These are phyloP conservation scores for Plasmodium vivax DNA, from an alignment of 169 alveolate genomes.

Conservation along the genomic window DNA sequence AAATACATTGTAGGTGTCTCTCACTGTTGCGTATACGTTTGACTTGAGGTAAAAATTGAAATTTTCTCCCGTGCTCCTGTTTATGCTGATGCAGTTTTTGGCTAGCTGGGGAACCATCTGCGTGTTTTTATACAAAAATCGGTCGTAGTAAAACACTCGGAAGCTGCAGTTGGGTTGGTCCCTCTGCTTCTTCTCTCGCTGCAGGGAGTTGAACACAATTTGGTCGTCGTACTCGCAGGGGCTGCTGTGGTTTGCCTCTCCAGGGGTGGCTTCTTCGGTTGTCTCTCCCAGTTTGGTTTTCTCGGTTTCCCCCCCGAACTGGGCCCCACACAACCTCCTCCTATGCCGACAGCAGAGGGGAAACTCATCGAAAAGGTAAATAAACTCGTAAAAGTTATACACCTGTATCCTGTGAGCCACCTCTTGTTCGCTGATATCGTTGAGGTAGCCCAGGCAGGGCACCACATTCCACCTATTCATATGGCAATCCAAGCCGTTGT, in stretches of 20 bases:
- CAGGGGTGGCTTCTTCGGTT: background rate
- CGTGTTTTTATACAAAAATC: background rate
- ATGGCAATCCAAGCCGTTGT: constrained; percentile 9
- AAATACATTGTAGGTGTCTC: constrained; percentile 7
- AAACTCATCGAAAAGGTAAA: constrained; percentile 14
- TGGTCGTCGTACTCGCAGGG: constrained; percentile 19
- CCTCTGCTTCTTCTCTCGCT: background rate
- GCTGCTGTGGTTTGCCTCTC: background rate
- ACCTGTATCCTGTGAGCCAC: background rate
- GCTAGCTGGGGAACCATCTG: background rate
- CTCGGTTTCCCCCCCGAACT: background rate
- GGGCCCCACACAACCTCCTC: background rate
- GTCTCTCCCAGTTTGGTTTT: too few relatives aligned
- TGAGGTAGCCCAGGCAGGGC: constrained; percentile 37
- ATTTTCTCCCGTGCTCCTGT: constrained; percentile 20
- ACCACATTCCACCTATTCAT: constrained; percentile 25
- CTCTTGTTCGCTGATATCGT: background rate
- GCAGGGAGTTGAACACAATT: background rate
- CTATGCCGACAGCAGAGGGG: constrained; percentile 11
- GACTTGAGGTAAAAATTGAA: background rate
- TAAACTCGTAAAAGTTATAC: constrained; percentile 28
- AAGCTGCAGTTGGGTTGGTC: background rate
- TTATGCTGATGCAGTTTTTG: constrained; percentile 11
- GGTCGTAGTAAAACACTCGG: constrained; percentile 7
- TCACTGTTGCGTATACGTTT: constrained; percentile 5